Conservation (phyloP, 441 rosid species). For the Populus hybrid region DNA sequence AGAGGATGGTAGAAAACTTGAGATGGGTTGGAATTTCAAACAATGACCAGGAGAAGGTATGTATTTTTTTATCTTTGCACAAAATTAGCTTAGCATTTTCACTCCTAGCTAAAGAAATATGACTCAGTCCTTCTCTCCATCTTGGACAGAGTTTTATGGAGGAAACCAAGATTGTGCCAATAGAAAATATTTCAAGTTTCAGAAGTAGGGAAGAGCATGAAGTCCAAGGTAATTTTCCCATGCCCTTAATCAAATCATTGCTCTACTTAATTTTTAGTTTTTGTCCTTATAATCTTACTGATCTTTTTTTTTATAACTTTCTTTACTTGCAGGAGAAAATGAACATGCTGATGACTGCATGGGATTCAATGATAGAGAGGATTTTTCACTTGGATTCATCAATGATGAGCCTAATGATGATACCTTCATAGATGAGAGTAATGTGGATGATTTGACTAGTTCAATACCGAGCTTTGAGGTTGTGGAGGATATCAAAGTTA, state of each 20-base stretch:
- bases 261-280: too few relatives aligned
- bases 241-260: neutral
- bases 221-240: slow-evolving; percentile 41
- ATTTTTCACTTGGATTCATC: slow-evolving; percentile 61
- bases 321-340: slow-evolving; percentile 24
- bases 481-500: slow-evolving; percentile 68
- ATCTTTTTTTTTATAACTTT: neutral
- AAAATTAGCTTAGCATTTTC: neutral
- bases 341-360: slow-evolving; percentile 24
- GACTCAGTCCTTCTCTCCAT: neutral
- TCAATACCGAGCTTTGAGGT: slow-evolving; percentile 69
- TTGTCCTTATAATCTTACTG: too few relatives aligned
- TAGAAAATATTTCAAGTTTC: slow-evolving; percentile 51
- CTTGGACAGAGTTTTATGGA: slow-evolving; percentile 50
- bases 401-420: slow-evolving; percentile 31
- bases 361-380: slow-evolving; percentile 44
- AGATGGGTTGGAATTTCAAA: slow-evolving; percentile 86
- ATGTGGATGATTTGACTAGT: slow-evolving; percentile 34
- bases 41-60: slow-evolving; percentile 69
- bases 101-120: neutral
- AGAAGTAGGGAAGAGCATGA: slow-evolving; percentile 26
- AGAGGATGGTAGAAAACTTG: slow-evolving; percentile 63
- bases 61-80: neutral
- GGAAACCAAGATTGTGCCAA: slow-evolving; percentile 63
- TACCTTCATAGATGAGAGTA: slow-evolving; percentile 32